Base-by-base conservation (phyloP, 345 rosid species). In the Pistacia vera region DNA sequence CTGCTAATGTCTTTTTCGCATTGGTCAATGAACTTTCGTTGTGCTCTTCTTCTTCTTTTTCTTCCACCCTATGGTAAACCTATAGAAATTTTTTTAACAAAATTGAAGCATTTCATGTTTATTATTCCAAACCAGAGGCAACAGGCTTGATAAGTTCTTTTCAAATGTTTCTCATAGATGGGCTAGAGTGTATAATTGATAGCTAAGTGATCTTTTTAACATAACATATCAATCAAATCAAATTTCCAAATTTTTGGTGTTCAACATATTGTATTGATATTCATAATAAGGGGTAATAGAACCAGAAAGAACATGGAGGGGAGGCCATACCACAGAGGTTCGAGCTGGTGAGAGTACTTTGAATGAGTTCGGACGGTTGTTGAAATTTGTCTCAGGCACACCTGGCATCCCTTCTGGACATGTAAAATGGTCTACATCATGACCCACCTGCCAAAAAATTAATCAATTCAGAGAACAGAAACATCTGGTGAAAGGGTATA, bases 361-460 rank as follows among this genome's bases (percentile, higher is more conserved):
- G 81, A 92, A 86, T 65, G 97, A 90, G 85, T 92, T 88, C 30
- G 97, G 94, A 71, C 94, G 92, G 68, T 88, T 84, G 74, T 90
- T 92, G 86, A 92, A 92, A 81, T 90, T 92, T 44, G 94, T 92
- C 81, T 92, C 94, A 14, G 92, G 90, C 63, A 82, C 89, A 68
- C 94, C 97, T 8, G 97, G 97, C 68, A 83, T 80, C 57, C 97
- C 92, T 85, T 92, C 94, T 3, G 94, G 94, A 71, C 82, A 76
- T 38, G 94, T 88, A 83, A 92, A 92, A 82, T 92, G 97, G 72
- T 90, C 92, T 28, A 56, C 86, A 72, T 84, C 88, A 51, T 88
- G 94, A 20, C 89, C 86, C 12, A 90, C 92, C 97, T 92, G 81
- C 74, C 86, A 82, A 22, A 80, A 52, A 18, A 59, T 54, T 58